Percentiles rank a stretch among this genome's conserved stretches.
These are phyloP conservation scores for Coniophora puteana DNA, from an alignment of 1,284 basidiomycete species.

Conservation along the genomic window DNA sequence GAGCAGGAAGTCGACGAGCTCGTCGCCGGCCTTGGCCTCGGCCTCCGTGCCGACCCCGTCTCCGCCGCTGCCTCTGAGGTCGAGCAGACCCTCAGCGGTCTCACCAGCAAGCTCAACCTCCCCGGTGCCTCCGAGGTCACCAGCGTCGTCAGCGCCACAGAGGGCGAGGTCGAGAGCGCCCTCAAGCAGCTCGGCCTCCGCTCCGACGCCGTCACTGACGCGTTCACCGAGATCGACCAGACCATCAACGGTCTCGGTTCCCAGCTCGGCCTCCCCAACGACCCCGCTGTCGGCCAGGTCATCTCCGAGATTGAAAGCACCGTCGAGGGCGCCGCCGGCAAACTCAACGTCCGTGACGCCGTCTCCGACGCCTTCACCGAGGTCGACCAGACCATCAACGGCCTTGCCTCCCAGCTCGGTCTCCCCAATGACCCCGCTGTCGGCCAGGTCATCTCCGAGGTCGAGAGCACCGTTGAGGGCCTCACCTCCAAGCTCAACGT, in stretches of 20 bases:
- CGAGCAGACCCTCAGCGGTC: not conserved
- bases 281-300: not conserved
- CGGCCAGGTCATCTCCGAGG: slow-evolving; percentile 3
- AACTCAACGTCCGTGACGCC: no score
- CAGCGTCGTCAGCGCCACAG: no score
- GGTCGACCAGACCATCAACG: slow-evolving; percentile 20
- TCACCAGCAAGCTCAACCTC: not conserved
- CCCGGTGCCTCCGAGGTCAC: not conserved
- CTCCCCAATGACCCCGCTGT: slow-evolving; percentile 5
- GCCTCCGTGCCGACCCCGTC: slow-evolving; percentile 1
- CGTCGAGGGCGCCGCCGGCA: slow-evolving; percentile 9
- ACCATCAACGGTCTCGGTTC: not conserved
- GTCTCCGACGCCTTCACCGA: slow-evolving; percentile 18
- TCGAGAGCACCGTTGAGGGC: slow-evolving; percentile 8
- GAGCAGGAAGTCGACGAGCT: not conserved
- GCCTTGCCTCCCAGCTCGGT: slow-evolving; percentile 14
- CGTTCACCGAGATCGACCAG: no score
- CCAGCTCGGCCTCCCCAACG: not conserved
- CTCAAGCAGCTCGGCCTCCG: no score
- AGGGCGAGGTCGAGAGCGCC: no score
- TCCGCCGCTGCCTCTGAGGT: not conserved
- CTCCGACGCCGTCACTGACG: no score
- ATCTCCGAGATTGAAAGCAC: no score
- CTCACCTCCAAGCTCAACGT: slow-evolving; percentile 4
- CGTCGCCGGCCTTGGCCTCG: not conserved